Evolutionary conservation across 176 grass and related monocot species (phyloP).

Genomic region (Paspalum notatum): DNA sequence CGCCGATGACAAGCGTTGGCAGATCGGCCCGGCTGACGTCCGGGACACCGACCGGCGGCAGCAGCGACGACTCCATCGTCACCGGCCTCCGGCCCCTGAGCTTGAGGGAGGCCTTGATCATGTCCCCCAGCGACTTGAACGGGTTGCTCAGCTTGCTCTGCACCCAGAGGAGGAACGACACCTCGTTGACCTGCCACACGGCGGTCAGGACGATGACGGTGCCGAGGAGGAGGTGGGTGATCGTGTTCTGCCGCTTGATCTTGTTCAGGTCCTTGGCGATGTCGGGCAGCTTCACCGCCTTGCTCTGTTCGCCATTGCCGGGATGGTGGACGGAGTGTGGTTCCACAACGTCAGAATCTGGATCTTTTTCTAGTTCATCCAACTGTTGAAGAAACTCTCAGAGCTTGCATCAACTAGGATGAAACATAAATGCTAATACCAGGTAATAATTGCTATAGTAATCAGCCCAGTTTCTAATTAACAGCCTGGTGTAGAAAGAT

Average conservation of each 20-base stretch:
- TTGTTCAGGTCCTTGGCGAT: conserved; percentile 46
- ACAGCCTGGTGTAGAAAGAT: neutral
- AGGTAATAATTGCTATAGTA: neutral
- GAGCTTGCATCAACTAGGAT: neutral
- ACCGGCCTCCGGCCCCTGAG: conserved; percentile 4
- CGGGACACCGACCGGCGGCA: conserved; percentile 29
- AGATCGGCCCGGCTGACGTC: conserved; percentile 37
- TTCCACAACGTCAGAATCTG: neutral
- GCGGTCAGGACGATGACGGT: conserved; percentile 47
- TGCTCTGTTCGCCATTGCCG: neutral
- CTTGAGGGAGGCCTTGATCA: conserved; percentile 36
- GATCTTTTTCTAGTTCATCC: neutral
- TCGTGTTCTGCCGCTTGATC: conserved; percentile 62
- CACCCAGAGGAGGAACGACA: conserved; percentile 50
- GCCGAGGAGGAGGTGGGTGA: conserved; percentile 61
- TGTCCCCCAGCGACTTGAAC: conserved; percentile 50
- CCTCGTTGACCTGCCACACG: conserved; percentile 55
- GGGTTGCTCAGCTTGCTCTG: conserved; percentile 45
- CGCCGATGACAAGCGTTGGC: conserved; percentile 27
- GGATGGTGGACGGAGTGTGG: neutral
- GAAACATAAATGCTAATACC: neutral
- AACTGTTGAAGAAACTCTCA: conserved; percentile 19
- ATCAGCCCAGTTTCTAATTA: no score
- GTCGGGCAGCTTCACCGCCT: conserved; percentile 5
- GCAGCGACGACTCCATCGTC: conserved; percentile 39